Base-by-base conservation (phyloP, 2,329 filamentous ascomycete genomes). In the Xylaria sp. region DNA sequence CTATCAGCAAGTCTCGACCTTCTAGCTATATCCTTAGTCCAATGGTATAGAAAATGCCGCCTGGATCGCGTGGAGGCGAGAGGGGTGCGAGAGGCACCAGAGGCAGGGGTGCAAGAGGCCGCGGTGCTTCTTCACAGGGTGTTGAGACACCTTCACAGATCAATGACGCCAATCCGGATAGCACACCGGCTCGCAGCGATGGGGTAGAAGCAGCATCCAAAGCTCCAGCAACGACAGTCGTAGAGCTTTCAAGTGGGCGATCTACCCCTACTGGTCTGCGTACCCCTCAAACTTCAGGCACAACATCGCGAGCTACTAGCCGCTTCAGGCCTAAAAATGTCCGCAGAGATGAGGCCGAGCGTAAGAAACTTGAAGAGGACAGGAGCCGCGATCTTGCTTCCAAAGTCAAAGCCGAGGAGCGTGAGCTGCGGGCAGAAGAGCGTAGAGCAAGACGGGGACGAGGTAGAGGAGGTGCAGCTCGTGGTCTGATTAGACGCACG, bases 251-350 rank as follows among this genome's bases (percentile, higher is more conserved):
- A 51, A 57, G 37, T 29, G 59, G 63, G 10, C 62, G 52, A 21
- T 56, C 64, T 27, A 56, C 60, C 23, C 52, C 63, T 47, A 21
- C 66, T 15, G 54, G 54, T 29, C 46, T 60, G 46, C 62, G 68
- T 21, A 64, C 75, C 21, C 74, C 73, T 7, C 67, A 74, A 35
- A 71, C 76, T 4, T 69, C 78, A 3, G 72, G 75, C 37, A 74
- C 74, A 9, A 72, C 77, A 27, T 77, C 75, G 17, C 70, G 75
- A n/a, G 70, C 72, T 19, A 62, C 71, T 9, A 76, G 75, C 38
- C 76, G 81, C 37, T 83, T 83, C 54, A 78, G 77, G 53, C 82
- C 82, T 29, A 83, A 78, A 65, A 81, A 79, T 60, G 70, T 83
- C 48, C 77, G 82, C 54, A 75, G 82, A 77, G 80, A 83, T 72